Percentiles rank a stretch among this genome's conserved stretches.
Conservation (phyloP, 2,329 filamentous ascomycete species). For the Harringtonia aguacate region DNA sequence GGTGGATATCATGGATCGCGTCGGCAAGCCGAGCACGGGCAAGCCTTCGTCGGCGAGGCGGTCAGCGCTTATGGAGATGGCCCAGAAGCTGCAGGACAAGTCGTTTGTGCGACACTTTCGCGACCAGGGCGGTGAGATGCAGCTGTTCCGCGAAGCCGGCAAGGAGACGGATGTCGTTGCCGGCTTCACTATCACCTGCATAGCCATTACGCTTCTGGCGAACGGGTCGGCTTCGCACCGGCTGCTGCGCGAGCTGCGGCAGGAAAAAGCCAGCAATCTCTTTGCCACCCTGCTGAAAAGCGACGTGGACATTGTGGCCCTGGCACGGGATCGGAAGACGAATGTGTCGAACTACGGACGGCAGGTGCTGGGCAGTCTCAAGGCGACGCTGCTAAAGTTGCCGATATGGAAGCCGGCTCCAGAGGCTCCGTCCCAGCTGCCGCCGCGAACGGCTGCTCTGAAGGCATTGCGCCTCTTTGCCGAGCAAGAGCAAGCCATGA, state of each 20-base stretch:
- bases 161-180: slow-evolving; percentile 49
- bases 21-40: slow-evolving; percentile 35
- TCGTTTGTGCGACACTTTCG: slow-evolving; percentile 60
- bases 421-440: slow-evolving; percentile 25
- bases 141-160: slow-evolving; percentile 52
- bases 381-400: slow-evolving; percentile 38
- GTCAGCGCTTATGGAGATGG: slow-evolving; percentile 48
- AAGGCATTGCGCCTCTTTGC: slow-evolving; percentile 51
- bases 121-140: slow-evolving; percentile 60
- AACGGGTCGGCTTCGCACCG: slow-evolving; percentile 46
- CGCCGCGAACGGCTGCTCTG: slow-evolving; percentile 53
- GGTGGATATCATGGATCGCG: slow-evolving; percentile 51
- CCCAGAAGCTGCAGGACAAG: slow-evolving; percentile 48
- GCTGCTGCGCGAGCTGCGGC: slow-evolving; percentile 41
- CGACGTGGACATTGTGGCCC: slow-evolving; percentile 42
- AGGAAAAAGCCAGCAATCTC: slow-evolving; percentile 42
- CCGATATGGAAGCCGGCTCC: slow-evolving; percentile 48
- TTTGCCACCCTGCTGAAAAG: slow-evolving; percentile 43
- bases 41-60: slow-evolving; percentile 41
- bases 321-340: slow-evolving; percentile 53
- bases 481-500: slow-evolving; percentile 21
- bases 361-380: slow-evolving; percentile 42
- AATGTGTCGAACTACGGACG: slow-evolving; percentile 61
- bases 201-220: slow-evolving; percentile 51
- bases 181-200: slow-evolving; percentile 53